Evolutionary conservation across 208 protist genomes (phyloP), one percentile per base, ranked within the genome.

Genomic region (Sergeia podlipaevii): DNA sequence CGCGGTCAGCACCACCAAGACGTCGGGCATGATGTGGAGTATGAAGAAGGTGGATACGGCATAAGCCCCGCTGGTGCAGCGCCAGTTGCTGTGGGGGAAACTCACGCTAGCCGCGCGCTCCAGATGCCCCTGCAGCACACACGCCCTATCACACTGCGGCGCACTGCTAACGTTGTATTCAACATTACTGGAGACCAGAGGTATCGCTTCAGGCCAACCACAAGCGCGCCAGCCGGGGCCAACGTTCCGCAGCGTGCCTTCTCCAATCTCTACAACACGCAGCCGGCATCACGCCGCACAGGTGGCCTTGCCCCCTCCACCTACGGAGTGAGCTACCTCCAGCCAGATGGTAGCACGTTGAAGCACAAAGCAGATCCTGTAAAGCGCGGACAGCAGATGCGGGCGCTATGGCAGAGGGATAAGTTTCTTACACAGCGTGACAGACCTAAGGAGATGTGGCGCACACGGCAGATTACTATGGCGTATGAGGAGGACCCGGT

Each of bases 141-240:
- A 29, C 58, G 44, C 43, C 57, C 27, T 3, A 48, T 60, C 1
- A 39, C 64, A 11, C 65, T 63, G 46, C 82, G 76, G 13, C 72
- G 79, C 8, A 65, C 45, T 0, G 85, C 85, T 21, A 93, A 93
- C 58, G 67, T 81, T 39, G 70, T 93, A 18, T 93, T 75, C 61
- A 61, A 73, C 59, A 74, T 79, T 41, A 93, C 85, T 1, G 81
- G 81, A 2, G 85, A 93, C 65, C 54, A 55, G 21, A 77, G 81
- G 6, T 93, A 86, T 46, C 83, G 84, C 24, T 90, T 67, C 48
- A 44, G 74, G 0, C 52, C 50, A 13, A 30, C 48, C 46, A 5
- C 18, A 8, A 11, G 30, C 21, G 28, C 46, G 21, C 29, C 27
- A 2, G n/a, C 20, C 36, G 5, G 45, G 24, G 20, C 54, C 51